These are phyloP conservation scores for Epichloe coenophiala DNA, from an alignment of 2,329 filamentous ascomycete species.

Conservation along the genomic window DNA sequence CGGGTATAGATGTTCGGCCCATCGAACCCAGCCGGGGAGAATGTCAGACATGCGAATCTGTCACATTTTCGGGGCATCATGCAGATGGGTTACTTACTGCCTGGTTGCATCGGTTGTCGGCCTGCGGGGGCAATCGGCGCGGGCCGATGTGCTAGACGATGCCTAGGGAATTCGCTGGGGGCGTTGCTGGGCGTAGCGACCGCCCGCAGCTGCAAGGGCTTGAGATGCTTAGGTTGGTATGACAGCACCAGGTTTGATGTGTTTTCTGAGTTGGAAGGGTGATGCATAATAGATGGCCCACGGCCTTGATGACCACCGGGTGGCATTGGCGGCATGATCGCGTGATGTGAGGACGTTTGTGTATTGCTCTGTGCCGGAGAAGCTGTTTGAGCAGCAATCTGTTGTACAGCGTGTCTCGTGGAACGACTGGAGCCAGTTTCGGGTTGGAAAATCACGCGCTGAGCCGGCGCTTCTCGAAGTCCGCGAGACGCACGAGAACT, in stretches of 20 bases:
- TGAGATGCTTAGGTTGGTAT: constrained; percentile 54
- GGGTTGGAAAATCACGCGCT: constrained; percentile 73
- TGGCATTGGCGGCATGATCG: constrained; percentile 17
- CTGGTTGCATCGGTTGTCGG: constrained; percentile 41
- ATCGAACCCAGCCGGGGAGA: constrained; percentile 41
- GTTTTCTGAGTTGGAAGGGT: constrained; percentile 41
- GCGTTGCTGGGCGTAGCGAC: constrained; percentile 66
- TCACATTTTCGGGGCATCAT: too few species aligned
- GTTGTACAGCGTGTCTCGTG: constrained; percentile 42
- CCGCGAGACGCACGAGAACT: constrained; percentile 48
- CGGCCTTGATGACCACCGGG: constrained; percentile 20
- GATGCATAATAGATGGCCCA: constrained; percentile 33
- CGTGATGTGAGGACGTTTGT: constrained; percentile 20
- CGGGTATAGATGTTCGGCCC: constrained; percentile 86
- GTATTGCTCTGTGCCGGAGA: constrained; percentile 15
- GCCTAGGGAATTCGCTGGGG: constrained; percentile 44
- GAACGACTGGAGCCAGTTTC: constrained; percentile 55
- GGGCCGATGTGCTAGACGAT: constrained; percentile 29
- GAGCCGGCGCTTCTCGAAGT: constrained; percentile 70
- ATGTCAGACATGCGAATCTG: constrained; percentile 5
- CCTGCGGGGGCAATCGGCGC: constrained; percentile 14
- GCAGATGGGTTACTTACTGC: constrained; percentile 35
- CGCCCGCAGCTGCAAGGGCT: constrained; percentile 53
- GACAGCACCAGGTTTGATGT: constrained; percentile 48
- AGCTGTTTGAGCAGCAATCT: constrained; percentile 22